A percentile compares a stretch with the other conserved stretches of the same genome.
These are phyloP conservation scores for Xerophyta viscosa DNA, from an alignment of 106 monocot genomes.

Conservation along the genomic window DNA sequence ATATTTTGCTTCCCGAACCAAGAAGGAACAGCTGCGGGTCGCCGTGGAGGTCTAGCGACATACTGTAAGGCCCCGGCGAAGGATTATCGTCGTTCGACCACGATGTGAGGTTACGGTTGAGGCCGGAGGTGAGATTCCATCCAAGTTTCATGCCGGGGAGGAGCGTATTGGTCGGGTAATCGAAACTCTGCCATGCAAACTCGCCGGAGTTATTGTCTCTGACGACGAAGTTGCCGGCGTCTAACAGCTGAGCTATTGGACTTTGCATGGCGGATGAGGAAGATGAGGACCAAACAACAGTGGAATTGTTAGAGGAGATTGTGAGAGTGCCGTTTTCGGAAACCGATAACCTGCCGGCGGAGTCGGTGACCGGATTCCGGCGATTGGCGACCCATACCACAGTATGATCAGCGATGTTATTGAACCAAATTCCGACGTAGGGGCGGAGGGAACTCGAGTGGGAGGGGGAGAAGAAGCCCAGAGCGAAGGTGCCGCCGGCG, in stretches of 20 bases:
- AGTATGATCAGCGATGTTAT: too few species aligned
- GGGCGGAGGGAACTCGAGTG: too few species aligned
- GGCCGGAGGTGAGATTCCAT: conserved; percentile 3
- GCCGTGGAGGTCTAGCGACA: conserved; percentile 8
- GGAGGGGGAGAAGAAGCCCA: too few species aligned
- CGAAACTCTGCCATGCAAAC: conserved; percentile 30
- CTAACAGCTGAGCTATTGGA: conserved; percentile 2
- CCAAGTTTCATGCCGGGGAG: conserved; percentile 27
- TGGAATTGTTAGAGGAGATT: too few species aligned
- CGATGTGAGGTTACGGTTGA: background rate
- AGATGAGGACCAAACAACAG: background rate
- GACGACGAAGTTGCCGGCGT: conserved; percentile 3
- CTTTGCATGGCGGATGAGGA: background rate
- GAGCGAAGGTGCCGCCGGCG: too few species aligned
- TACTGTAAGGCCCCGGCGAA: conserved; percentile 12
- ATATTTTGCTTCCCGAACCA: background rate
- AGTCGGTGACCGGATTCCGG: too few species aligned
- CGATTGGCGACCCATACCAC: too few species aligned
- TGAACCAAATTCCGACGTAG: too few species aligned
- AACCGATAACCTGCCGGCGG: too few species aligned
- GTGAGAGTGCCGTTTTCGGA: too few species aligned
- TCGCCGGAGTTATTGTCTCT: background rate
- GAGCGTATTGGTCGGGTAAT: conserved; percentile 24
- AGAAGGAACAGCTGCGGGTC: conserved; percentile 2
- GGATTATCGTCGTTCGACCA: conserved; percentile 26